phyloP scores from a whole-genome alignment of 495 filamentous ascomycete species.

The Daldinia caldariorum region DNA sequence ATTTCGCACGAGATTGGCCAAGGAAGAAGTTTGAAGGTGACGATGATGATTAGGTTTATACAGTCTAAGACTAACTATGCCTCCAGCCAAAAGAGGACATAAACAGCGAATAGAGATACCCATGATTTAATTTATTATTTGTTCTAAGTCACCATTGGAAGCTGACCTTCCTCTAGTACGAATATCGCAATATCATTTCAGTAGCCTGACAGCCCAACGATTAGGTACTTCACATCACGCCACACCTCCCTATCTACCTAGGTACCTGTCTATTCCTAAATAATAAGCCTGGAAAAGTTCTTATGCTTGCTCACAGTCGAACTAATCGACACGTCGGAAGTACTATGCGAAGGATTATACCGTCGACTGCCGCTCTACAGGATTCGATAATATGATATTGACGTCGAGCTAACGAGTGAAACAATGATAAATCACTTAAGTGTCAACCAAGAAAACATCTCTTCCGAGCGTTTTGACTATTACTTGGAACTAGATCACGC shows the following conservation, averaged over 20 bases:
- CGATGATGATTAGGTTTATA: constrained; percentile 35
- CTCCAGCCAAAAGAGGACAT: neutral
- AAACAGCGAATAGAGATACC: neutral
- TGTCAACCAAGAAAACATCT: neutral
- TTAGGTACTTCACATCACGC: too few species aligned
- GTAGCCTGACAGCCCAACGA: too few species aligned
- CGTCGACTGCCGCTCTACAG: neutral
- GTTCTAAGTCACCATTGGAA: too few species aligned
- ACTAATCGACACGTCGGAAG: neutral
- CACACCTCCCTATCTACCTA: too few species aligned
- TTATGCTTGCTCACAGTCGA: too few species aligned
- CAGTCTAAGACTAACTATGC: neutral
- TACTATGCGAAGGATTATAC: neutral
- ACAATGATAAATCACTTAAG: neutral
- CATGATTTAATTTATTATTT: neutral
- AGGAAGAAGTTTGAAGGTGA: constrained; percentile 63
- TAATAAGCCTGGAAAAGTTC: too few species aligned
- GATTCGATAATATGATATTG: neutral
- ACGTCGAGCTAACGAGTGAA: neutral
- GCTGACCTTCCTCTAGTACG: too few species aligned
- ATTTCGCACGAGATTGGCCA: constrained; percentile 91
- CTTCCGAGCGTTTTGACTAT: neutral
- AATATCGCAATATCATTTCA: too few species aligned
- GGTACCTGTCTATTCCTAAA: too few species aligned
- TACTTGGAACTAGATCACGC: neutral